Percentiles rank a stretch among this genome's conserved stretches.
These are phyloP conservation scores for Podila horticola DNA, from an alignment of 192 early-diverging fungal species.

Conservation along the genomic window DNA sequence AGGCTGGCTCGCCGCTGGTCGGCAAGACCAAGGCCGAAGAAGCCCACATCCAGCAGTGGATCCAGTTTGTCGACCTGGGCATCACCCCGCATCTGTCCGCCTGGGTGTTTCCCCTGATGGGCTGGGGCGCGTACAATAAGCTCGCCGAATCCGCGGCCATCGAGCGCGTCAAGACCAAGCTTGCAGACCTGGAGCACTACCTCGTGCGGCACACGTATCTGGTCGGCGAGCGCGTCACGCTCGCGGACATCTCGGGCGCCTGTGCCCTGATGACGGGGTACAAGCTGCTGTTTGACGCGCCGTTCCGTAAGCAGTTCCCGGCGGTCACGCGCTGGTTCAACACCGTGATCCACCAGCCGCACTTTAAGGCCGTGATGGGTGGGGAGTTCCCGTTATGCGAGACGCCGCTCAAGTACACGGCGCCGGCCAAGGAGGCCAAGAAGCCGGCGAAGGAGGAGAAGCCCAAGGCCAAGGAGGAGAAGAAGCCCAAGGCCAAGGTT, in stretches of 20 bases:
- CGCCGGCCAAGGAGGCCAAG: conserved; percentile 70
- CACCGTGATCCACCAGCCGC: conserved; percentile 82
- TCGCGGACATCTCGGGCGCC: conserved; percentile 86
- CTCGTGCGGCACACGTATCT: conserved; percentile 87
- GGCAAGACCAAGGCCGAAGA: conserved; percentile 61
- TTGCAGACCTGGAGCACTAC: conserved; percentile 78
- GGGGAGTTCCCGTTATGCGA: conserved; percentile 63
- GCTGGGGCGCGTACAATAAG: conserved; percentile 46
- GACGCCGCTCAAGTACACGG: conserved; percentile 59
- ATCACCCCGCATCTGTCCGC: conserved; percentile 54
- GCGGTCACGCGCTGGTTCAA: conserved; percentile 93
- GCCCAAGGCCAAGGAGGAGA: conserved; percentile 58
- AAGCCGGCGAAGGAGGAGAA: conserved; percentile 64
- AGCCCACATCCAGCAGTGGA: conserved; percentile 63
- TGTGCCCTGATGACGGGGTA: conserved; percentile 57
- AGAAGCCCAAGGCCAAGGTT: conserved; percentile 60
- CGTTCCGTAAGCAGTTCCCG: conserved; percentile 82
- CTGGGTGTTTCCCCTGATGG: conserved; percentile 60
- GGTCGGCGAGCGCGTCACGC: conserved; percentile 89
- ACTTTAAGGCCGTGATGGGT: conserved; percentile 84
- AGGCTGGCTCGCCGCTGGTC: conserved; percentile 55
- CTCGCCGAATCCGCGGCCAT: conserved; percentile 73
- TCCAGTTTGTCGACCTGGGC: conserved; percentile 62
- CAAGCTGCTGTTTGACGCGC: conserved; percentile 69
- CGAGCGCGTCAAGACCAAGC: conserved; percentile 69